Evolutionary conservation across 768 basidiomycete species (phyloP), one percentile per base, ranked within the genome.

Genomic region (Russula emetica): DNA sequence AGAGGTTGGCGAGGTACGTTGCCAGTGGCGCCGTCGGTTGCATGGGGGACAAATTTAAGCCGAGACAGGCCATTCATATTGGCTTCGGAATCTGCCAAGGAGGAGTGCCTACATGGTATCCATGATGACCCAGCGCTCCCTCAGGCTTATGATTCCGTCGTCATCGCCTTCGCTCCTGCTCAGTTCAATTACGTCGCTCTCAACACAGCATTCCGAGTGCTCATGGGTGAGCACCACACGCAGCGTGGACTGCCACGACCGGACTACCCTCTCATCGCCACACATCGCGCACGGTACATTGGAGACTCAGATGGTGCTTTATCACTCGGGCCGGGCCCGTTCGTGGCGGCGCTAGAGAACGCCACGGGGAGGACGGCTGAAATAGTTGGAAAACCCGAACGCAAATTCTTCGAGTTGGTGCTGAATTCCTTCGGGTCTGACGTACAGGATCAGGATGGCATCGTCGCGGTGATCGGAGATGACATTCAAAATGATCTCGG

Each of bases 261-360:
- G 9, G 51, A 60, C 38, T 63, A 71, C 60, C 77, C 75, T 5
- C 75, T 88, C 58, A 81, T 89, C 32, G 85, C 83, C 0, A 82
- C 87, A 0, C 86, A 88, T 73, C 78, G 79, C 55, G 79, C 82
- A 2, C 79, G 78, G 59, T 86, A 81, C 72, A 71, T 85, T 30
- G 72, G 76, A 28, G 73, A 72, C 22, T 68, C 76, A 5, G 78
- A 82, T 34, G 82, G 78, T 0, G 73, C 74, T 0, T 77, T 88
- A 8, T 85, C 84, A 4, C 76, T 89, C 14, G 88, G 88, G 2
- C 85, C 86, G 0, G 87, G 88, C 0, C 85, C 87, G 2, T 90
- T 90, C 69, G 81, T 90, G 20, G 72, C 77, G 2, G 86, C 84
- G 0, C 77, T 90, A 16, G 86, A 89, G 69, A 72, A 74, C 18